A percentile compares a stretch with the other conserved stretches of the same genome.
Evolutionary conservation across 2,329 filamentous ascomycete species (phyloP).

Genomic region (Scortechinia acanthostroma): DNA sequence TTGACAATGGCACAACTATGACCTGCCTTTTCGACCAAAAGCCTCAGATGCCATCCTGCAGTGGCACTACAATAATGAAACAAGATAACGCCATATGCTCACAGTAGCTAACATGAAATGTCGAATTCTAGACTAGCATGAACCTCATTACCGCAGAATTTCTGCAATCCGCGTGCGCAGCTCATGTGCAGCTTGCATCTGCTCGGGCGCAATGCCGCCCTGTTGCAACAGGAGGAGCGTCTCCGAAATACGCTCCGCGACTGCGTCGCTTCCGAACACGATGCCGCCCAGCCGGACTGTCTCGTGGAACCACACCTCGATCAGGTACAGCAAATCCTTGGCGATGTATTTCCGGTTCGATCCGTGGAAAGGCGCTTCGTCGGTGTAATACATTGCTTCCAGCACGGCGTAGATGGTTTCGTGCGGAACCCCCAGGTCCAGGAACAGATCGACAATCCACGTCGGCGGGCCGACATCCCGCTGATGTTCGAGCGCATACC

Average conservation of each 20-base stretch:
- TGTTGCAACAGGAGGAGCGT: background rate
- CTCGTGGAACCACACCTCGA: conserved; percentile 51
- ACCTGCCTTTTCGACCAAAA: too few species aligned
- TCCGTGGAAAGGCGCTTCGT: conserved; percentile 57
- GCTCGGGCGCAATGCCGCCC: background rate
- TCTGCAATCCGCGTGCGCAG: background rate
- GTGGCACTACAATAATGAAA: too few species aligned
- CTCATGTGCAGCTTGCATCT: background rate
- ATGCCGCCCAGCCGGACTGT: conserved; percentile 42
- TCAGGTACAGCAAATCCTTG: conserved; percentile 52
- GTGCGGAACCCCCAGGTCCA: conserved; percentile 52
- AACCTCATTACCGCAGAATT: background rate
- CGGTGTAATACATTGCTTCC: conserved; percentile 61
- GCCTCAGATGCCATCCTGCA: too few species aligned
- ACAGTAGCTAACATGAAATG: too few species aligned
- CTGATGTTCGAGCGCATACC: conserved; percentile 39
- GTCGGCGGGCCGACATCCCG: conserved; percentile 23
- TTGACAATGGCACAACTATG: too few species aligned
- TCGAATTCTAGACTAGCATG: too few species aligned
- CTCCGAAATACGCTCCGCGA: background rate
- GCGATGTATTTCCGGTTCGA: conserved; percentile 46
- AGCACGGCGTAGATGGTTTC: conserved; percentile 55
- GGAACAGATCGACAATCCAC: conserved; percentile 61
- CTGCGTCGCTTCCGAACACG: conserved; percentile 47
- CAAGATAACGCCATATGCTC: too few species aligned